Evolutionary conservation across 2,329 filamentous ascomycete species (phyloP), one percentile per base, ranked within the genome.

Genomic region (Coniochaeta sp.): DNA sequence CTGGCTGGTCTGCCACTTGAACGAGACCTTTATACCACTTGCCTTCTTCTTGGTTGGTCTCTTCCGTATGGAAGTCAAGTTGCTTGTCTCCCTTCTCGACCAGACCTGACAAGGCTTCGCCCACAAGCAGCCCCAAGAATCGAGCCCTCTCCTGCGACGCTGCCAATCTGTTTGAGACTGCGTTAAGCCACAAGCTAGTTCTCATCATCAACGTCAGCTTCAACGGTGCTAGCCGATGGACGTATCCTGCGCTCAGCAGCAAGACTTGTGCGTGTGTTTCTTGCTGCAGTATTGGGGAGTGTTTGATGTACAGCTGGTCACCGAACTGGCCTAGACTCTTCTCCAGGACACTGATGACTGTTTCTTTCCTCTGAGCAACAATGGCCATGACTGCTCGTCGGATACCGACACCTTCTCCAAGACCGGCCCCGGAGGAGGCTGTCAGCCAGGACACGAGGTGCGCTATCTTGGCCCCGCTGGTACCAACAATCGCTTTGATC

Each of bases 81-180:
- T 77, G 82, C 52, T 85, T 86, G 8, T 86, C 86, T 24, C 77
- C 78, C 58, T 88, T 87, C 52, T 86, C 79, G 3, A 80, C 71
- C 2, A 96, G 66, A 2, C 71, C 65, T 1, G 83, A 86, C 0
- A 86, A 67, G 0, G 85, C 82, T 58, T 90, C 90, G 4, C 89
- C 94, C 28, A 96, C 83, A 2, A 88, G 76, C 83, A 99, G 95
- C 0, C 94, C 94, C 1, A 99, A 75, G 58, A 95, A 89, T 16
- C 91, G 82, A 14, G 88, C 85, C 57, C 85, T 79, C 6, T 74
- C 74, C 35, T 94, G 91, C 4, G 90, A 85, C 14, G 90, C 81
- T 12, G 83, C 82, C 6, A 99, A 80, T 22, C 91, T 82, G 64
- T 95, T 96, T 1, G 94, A 96, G 30, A 96, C 83, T 6, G 85